phyloP scores from a whole-genome alignment of 2,329 filamentous ascomycete species.

The Exophiala dermatitidis region DNA sequence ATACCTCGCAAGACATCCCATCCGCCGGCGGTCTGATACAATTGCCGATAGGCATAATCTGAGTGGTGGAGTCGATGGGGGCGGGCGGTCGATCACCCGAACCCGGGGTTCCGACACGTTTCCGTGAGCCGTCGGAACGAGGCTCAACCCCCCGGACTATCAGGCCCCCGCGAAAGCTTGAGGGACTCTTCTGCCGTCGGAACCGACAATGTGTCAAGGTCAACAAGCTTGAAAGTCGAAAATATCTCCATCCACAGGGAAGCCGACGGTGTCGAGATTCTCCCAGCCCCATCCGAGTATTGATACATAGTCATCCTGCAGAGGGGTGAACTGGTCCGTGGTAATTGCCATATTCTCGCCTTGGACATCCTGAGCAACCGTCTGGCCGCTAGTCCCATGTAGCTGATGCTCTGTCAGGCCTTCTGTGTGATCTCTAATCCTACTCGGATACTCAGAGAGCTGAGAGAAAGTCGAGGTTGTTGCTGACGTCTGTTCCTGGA shows the following conservation, averaged over 20 bases:
- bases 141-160: conserved; percentile 3
- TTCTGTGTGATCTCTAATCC: background rate
- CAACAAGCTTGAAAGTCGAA: conserved; percentile 4
- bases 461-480: background rate
- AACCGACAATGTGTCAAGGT: too few relatives aligned
- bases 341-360: background rate
- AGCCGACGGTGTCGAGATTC: conserved; percentile 24
- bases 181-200: too few relatives aligned
- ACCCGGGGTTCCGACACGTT: background rate
- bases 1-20: background rate
- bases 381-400: background rate
- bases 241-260: conserved; percentile 10
- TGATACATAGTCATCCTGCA: conserved; percentile 20
- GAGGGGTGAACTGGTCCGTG: conserved; percentile 15
- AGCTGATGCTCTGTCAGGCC: background rate
- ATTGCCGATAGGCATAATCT: background rate
- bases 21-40: background rate
- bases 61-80: background rate
- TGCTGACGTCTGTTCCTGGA: background rate
- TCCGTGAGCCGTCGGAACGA: conserved; percentile 7
- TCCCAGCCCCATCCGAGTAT: conserved; percentile 24
- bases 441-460: background rate
- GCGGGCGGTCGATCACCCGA: too few relatives aligned
- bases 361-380: background rate
- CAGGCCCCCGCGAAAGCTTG: too few relatives aligned